phyloP scores from a whole-genome alignment of 176 grass and related monocot genomes.

The Eragrostis nindensis region DNA sequence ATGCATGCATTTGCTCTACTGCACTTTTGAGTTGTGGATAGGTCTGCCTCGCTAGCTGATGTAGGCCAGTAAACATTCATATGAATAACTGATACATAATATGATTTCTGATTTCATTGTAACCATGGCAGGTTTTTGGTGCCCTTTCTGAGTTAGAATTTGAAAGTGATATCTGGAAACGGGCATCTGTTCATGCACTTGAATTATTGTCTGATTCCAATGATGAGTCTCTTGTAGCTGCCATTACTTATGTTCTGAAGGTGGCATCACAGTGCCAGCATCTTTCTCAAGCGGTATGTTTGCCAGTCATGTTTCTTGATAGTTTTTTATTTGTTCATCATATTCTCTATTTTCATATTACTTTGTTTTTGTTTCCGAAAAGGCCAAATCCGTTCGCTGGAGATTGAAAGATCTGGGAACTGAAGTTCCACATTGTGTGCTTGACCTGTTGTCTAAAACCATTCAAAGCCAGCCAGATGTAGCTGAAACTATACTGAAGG shows the following conservation, averaged over 20 bases:
- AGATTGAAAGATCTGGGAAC: slow-evolving; percentile 73
- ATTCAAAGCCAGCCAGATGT: slow-evolving; percentile 73
- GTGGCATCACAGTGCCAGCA: slow-evolving; percentile 75
- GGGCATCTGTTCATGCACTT: slow-evolving; percentile 60
- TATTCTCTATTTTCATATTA: slow-evolving; percentile 23
- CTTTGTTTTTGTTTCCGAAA: slow-evolving; percentile 26
- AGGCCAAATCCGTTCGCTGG: slow-evolving; percentile 71
- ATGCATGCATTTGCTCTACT: slow-evolving; percentile 10
- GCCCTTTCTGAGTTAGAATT: slow-evolving; percentile 77
- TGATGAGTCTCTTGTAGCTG: slow-evolving; percentile 65
- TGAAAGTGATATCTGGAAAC: slow-evolving; percentile 66
- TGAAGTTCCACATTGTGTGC: slow-evolving; percentile 81
- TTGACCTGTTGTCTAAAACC: slow-evolving; percentile 76
- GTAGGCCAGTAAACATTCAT: slow-evolving; percentile 15
- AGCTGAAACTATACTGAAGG: slow-evolving; percentile 83
- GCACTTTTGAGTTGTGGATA: neutral
- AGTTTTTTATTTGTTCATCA: slow-evolving; percentile 24
- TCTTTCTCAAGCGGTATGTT: slow-evolving; percentile 80
- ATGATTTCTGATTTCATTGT: slow-evolving; percentile 15
- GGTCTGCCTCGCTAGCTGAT: slow-evolving; percentile 21
- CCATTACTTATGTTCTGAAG: slow-evolving; percentile 78
- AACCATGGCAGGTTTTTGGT: slow-evolving; percentile 66
- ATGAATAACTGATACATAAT: slow-evolving; percentile 18
- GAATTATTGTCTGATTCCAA: slow-evolving; percentile 75
- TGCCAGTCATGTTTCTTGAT: slow-evolving; percentile 30